Evolutionary conservation across 768 basidiomycete species (phyloP).

Genomic region (Clathrus columnatus): DNA sequence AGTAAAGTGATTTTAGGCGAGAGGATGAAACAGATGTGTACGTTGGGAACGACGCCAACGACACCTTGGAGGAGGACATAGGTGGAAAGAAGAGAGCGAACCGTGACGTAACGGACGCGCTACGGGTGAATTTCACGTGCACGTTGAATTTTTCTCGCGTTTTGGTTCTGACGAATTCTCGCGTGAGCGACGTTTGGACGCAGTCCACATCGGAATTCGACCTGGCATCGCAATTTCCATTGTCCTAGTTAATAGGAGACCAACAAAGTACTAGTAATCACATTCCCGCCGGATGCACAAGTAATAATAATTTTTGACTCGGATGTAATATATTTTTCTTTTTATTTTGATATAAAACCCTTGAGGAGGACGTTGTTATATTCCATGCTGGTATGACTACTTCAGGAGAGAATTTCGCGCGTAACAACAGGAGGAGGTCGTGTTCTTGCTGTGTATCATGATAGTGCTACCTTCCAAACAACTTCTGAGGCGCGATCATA

Average conservation of each 20-base stretch:
- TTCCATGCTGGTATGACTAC: conserved; percentile 87
- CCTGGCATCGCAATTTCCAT: conserved; percentile 84
- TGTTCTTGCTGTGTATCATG: conserved; percentile 80
- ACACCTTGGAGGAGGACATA: conserved; percentile 2
- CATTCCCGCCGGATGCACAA: conserved; percentile 48
- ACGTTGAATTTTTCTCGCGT: no score
- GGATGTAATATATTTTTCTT: not conserved
- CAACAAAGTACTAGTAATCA: conserved; percentile 70
- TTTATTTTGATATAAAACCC: conserved; percentile 1
- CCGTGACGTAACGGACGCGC: no score
- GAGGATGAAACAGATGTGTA: conserved; percentile 38
- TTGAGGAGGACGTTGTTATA: conserved; percentile 58
- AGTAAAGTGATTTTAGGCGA: conserved; percentile 75
- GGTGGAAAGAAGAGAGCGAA: no score
- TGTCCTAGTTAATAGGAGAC: conserved; percentile 77
- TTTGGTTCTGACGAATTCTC: no score
- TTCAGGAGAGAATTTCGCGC: conserved; percentile 40
- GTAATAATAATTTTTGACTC: conserved; percentile 35
- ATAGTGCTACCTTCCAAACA: conserved; percentile 60
- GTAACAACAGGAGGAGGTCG: conserved; percentile 90
- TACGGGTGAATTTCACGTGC: no score
- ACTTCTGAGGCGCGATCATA: no score
- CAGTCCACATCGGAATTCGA: conserved; percentile 59
- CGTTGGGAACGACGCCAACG: conserved; percentile 31
- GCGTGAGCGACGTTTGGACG: conserved; percentile 84